Percentiles rank a stretch among this genome's conserved stretches.
phyloP scores from a whole-genome alignment of 2,329 filamentous ascomycete species.

The Clonostachys rhizophaga region DNA sequence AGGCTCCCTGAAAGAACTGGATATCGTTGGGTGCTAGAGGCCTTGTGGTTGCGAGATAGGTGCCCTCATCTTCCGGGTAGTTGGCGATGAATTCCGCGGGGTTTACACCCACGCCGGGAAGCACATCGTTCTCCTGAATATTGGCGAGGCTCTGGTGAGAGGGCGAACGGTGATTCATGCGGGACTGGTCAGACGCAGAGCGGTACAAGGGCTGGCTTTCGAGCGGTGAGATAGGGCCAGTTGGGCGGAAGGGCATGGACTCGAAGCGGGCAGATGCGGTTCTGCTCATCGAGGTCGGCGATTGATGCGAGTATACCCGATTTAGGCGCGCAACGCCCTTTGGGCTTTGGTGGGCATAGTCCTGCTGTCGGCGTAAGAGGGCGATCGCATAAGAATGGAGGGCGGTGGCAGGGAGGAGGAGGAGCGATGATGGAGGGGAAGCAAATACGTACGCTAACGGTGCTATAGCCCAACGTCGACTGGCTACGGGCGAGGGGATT shows the following conservation, averaged over 20 bases:
- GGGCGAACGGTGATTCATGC: slow-evolving; percentile 14
- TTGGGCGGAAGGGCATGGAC: slow-evolving; percentile 24
- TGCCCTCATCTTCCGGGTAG: slow-evolving; percentile 13
- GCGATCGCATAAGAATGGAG: background rate
- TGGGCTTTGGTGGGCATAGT: no score
- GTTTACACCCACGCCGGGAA: slow-evolving; percentile 27
- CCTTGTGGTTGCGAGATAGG: slow-evolving; percentile 14
- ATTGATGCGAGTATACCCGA: no score
- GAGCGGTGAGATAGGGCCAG: slow-evolving; percentile 23
- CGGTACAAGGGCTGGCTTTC: slow-evolving; percentile 6
- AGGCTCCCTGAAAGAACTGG: slow-evolving; percentile 7
- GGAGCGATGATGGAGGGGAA: no score
- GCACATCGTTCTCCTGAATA: slow-evolving; percentile 23
- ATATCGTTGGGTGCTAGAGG: slow-evolving; percentile 12
- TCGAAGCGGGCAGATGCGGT: no score
- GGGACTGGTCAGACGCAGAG: slow-evolving; percentile 8
- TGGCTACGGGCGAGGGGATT: slow-evolving; percentile 1
- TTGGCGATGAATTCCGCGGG: slow-evolving; percentile 30
- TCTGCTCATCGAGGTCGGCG: no score
- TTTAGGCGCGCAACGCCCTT: no score
- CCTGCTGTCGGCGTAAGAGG: background rate
- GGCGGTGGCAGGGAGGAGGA: no score
- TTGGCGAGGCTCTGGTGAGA: slow-evolving; percentile 21
- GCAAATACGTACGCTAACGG: background rate
- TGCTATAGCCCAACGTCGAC: slow-evolving; percentile 1